These are phyloP conservation scores for Populus davidiana DNA, from an alignment of 345 rosid species.

Conservation along the genomic window DNA sequence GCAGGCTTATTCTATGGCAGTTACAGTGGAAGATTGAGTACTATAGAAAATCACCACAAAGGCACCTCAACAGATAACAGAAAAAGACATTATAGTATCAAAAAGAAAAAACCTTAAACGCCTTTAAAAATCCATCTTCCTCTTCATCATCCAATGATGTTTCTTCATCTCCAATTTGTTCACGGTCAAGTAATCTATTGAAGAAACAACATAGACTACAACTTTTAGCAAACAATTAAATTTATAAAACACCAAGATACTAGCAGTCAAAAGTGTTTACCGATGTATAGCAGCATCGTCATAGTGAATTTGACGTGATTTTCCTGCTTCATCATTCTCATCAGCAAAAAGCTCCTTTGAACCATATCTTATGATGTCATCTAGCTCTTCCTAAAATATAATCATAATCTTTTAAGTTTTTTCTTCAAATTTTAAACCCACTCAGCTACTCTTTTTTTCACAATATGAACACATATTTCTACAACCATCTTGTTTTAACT, in stretches of 20 bases:
- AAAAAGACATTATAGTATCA: not conserved
- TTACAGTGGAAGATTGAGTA: not conserved
- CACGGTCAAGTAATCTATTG: conserved; percentile 88
- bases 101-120: conserved; percentile 70
- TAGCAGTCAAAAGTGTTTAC: conserved; percentile 35
- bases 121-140: conserved; percentile 93
- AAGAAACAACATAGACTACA: conserved; percentile 13
- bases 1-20: not conserved
- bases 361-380: conserved; percentile 96
- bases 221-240: not conserved
- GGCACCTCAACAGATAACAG: not conserved
- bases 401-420: not conserved
- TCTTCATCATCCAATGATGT: conserved; percentile 84
- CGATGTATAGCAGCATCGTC: conserved; percentile 93
- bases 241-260: not conserved
- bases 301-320: conserved; percentile 95
- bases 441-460: not conserved
- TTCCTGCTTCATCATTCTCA: conserved; percentile 92
- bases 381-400: conserved; percentile 78
- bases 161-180: conserved; percentile 78
- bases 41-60: not conserved
- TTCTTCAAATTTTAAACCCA: conserved; percentile 1
- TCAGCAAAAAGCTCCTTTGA: conserved; percentile 96
- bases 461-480: too few species aligned
- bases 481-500: not conserved